Evolutionary conservation across 2,329 filamentous ascomycete species (phyloP), one percentile per base, ranked within the genome.

Genomic region (Talaromyces sp.): DNA sequence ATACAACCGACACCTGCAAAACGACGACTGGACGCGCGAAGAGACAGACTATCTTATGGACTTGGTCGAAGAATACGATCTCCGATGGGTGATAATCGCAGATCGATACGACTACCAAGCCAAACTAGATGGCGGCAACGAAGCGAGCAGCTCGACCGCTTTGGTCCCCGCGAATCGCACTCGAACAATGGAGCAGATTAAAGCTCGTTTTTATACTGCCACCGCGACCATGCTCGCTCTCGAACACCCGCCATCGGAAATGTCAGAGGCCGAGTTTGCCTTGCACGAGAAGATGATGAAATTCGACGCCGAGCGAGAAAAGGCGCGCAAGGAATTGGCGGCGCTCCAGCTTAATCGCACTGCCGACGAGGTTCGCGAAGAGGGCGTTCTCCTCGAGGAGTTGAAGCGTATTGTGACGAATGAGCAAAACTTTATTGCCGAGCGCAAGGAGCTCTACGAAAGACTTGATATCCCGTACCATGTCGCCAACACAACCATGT

Each of bases 41-140:
- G 95, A 99, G 77, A 99, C 95, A 9, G 92, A 97, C 72, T 97
- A 97, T 71, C 77, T 99, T 65, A 84, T 98, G 72, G 80, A 85
- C 3, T 73, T 93, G 39, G 90, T 86, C 15, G 83, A 83, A 61
- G 89, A 93, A 54, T 96, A 88, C 71, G 92, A 96, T 71, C 82
- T 96, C 63, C 88, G 95, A 67, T 99, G 95, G 92, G 84, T 93
- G 3, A 75, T 98, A 17, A 91, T 99, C 63, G 91, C 89, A 81
- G 95, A 99, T 74, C 90, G 93, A 62, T 99, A 97, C 77, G 91
- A 96, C 59, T 96, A 72, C 61, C 72, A 76, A 63, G 69, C 72
- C 1, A 70, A 68, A 19, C 56, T 63, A 1, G 64, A 70, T 22
- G 68, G 72, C 25, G 58, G 55, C 22, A 62, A 66, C 10, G 69